Base-by-base conservation (phyloP, 768 basidiomycete genomes). In the Amanita thiersii region DNA sequence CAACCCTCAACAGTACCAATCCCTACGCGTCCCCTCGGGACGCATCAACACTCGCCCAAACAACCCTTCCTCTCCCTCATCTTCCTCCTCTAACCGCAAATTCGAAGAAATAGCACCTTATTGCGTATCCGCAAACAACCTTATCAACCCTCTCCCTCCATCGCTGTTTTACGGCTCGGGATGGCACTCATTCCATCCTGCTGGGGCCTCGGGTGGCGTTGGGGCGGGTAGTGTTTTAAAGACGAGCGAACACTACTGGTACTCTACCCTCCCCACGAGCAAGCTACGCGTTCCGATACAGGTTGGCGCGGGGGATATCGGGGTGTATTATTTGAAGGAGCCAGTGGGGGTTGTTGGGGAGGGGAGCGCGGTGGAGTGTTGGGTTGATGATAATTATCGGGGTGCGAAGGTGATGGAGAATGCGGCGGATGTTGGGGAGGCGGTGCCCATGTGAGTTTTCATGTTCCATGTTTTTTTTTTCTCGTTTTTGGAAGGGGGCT, bases 91-190 rank as follows among this genome's bases (percentile, higher is more conserved):
- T 11, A 18, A 18, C 18, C 33, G 34, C 7, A 11, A 23, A 6
- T 94, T 85, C 59, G 77, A 86, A 57, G 96, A 98, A 60, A 77
- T 94, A 38, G 72, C 79, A 28, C 96, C 94, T 5, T 91, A 73
- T 65, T 98, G 96, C 60, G 91, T 89, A 0, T 84, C 82, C 15
- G 96, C 96, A n/a, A 94, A 97, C 61, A 93, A 99, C 58, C 70
- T 98, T 39, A 89, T 99, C 61, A 97, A 98, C 64, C 96, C 96
- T 1, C 72, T 98, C 0, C 94, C 94, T n/a, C 79, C 83, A 0
- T 88, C 87, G 21, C 64, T 97, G 51, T 98, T 98, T 66, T 86
- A 84, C 47, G 96, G 92, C 21, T 82, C 84, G 0, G 96, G 96
- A 4, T 99, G 94, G 94, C 70, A 73, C 46, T 75, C 76, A 1